Evolutionary conservation across 2,329 filamentous ascomycete genomes (phyloP).

Genomic region (Xylaria multiplex): DNA sequence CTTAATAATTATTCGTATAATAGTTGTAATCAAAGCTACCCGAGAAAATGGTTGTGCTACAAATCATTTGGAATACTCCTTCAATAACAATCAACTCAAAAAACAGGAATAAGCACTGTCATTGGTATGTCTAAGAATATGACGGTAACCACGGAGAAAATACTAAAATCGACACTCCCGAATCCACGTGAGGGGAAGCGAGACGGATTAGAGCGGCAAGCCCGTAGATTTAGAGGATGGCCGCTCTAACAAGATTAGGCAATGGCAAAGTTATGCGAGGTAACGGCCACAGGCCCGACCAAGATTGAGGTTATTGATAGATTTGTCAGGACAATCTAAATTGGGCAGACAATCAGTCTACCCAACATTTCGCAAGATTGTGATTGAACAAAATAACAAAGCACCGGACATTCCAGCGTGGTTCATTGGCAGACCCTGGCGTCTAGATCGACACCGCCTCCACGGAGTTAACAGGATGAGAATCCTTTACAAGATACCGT

Average conservation of each 20-base stretch:
- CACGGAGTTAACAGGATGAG: slow-evolving; percentile 10
- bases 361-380: slow-evolving; percentile 16
- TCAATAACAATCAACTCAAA: background rate
- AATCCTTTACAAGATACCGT: slow-evolving; percentile 23
- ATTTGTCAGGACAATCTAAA: slow-evolving; percentile 33
- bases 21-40: slow-evolving; percentile 6
- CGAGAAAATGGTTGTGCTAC: slow-evolving; percentile 7
- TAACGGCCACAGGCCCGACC: slow-evolving; percentile 14
- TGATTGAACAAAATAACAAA: slow-evolving; percentile 12
- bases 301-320: slow-evolving; percentile 10
- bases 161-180: slow-evolving; percentile 20
- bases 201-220: slow-evolving; percentile 22
- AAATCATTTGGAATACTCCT: slow-evolving; percentile 23
- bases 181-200: slow-evolving; percentile 25
- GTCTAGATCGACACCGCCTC: slow-evolving; percentile 28
- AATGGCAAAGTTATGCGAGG: slow-evolving; percentile 22
- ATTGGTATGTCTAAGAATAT: slow-evolving; percentile 30
- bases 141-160: slow-evolving; percentile 6
- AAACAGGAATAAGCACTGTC: background rate
- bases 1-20: slow-evolving; percentile 4
- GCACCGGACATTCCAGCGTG: slow-evolving; percentile 3
- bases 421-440: slow-evolving; percentile 16
- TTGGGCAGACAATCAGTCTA: slow-evolving; percentile 12
- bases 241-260: slow-evolving; percentile 27
- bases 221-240: slow-evolving; percentile 18